Conservation (phyloP, 2,329 filamentous ascomycete species). For the Rutstroemia sp. region DNA sequence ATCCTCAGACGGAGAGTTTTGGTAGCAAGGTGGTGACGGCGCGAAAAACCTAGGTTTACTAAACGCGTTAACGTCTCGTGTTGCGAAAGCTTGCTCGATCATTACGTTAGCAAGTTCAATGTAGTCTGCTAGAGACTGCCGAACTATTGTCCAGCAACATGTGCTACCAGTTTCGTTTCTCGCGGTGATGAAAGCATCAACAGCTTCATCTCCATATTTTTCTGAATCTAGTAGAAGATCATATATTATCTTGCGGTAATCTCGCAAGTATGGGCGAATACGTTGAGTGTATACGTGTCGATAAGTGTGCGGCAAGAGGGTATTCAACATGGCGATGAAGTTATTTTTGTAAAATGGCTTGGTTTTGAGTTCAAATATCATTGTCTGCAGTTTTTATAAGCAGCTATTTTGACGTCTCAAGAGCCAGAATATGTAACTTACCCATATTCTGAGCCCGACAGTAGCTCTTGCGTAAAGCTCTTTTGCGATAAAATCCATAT, state of each 20-base stretch:
- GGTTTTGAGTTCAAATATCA: constrained; percentile 20
- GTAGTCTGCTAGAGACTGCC: constrained; percentile 16
- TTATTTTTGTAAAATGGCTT: constrained; percentile 18
- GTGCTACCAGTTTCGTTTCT: constrained; percentile 12
- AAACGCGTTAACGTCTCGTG: constrained; percentile 14
- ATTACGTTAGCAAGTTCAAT: constrained; percentile 19
- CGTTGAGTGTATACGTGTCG: no score
- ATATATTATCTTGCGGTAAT: constrained; percentile 11
- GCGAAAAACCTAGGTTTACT: background rate
- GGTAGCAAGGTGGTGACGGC: no score
- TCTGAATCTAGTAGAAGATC: no score
- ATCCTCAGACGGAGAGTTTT: no score
- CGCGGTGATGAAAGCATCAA: constrained; percentile 15
- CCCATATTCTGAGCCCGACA: constrained; percentile 25
- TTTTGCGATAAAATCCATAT: constrained; percentile 18
- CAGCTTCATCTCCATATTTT: background rate
- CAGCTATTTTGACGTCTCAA: background rate
- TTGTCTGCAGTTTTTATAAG: constrained; percentile 17
- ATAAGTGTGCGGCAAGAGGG: constrained; percentile 19
- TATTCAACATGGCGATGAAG: constrained; percentile 26
- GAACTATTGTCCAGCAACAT: constrained; percentile 17
- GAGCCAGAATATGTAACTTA: constrained; percentile 9
- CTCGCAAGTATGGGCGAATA: constrained; percentile 6
- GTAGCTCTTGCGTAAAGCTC: constrained; percentile 18
- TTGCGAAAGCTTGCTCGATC: constrained; percentile 19